These are phyloP conservation scores for Serpula lacrymans DNA, from an alignment of 768 basidiomycete genomes.

Conservation along the genomic window DNA sequence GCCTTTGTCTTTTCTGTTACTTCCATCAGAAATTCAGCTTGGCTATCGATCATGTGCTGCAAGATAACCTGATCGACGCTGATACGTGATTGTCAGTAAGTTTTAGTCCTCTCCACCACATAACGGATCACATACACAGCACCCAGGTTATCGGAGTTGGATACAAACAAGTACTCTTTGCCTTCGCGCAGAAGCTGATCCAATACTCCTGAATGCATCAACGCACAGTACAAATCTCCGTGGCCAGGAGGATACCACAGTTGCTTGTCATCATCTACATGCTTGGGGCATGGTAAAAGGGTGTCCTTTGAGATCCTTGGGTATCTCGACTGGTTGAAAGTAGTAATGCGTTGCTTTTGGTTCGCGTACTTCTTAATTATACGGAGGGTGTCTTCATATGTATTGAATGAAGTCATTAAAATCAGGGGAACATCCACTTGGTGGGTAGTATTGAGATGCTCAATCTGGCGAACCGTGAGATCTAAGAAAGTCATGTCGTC, in stretches of 20 bases:
- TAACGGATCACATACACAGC: slow-evolving; percentile 62
- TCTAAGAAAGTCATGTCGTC: slow-evolving; percentile 98
- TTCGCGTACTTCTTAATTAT: slow-evolving; percentile 97
- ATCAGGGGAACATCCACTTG: slow-evolving; percentile 93
- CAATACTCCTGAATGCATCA: slow-evolving; percentile 86
- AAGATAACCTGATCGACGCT: slow-evolving; percentile 83
- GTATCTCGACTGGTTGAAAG: slow-evolving; percentile 92
- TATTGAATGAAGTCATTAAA: slow-evolving; percentile 99
- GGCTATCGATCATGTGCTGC: slow-evolving; percentile 78
- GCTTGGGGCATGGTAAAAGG: slow-evolving; percentile 78
- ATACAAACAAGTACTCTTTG: slow-evolving; percentile 96
- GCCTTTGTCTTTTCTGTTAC: slow-evolving; percentile 97
- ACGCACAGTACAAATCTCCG: slow-evolving; percentile 93
- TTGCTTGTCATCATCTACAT: slow-evolving; percentile 79
- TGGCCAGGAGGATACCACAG: slow-evolving; percentile 98
- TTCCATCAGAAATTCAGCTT: slow-evolving; percentile 90
- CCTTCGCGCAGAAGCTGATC: slow-evolving; percentile 87
- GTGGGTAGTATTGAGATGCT: slow-evolving; percentile 85
- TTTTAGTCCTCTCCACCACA: slow-evolving; percentile 1
- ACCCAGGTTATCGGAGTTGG: slow-evolving; percentile 96
- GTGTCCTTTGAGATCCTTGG: slow-evolving; percentile 91
- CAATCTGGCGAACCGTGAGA: slow-evolving; percentile 90
- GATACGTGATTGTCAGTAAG: slow-evolving; percentile 7
- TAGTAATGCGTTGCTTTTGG: slow-evolving; percentile 90
- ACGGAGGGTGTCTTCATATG: slow-evolving; percentile 91